Conservation (phyloP, 768 basidiomycete species). For the Naganishia antarctica region DNA sequence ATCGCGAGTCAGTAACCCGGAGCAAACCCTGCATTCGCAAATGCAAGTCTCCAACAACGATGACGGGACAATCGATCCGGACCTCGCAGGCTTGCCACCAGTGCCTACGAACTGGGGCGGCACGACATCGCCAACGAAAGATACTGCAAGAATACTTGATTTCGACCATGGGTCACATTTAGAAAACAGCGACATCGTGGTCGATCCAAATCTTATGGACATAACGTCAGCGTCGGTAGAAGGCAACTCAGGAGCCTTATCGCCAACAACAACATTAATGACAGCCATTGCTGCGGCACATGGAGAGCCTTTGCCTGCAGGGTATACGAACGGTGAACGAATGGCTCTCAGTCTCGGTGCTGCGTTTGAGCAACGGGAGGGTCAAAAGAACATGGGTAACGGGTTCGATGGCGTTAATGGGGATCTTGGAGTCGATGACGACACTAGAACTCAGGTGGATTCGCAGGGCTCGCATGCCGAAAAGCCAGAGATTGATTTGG, state of each 20-base stretch:
- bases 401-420: conserved; percentile 8
- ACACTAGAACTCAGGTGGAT: conserved; percentile 8
- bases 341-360: conserved; percentile 20
- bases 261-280: conserved; percentile 9
- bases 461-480: background rate
- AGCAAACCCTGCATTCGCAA: background rate
- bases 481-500: conserved; percentile 19
- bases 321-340: conserved; percentile 3
- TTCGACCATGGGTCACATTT: background rate
- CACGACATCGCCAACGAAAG: background rate
- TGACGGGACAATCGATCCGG: conserved; percentile 10
- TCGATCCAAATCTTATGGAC: conserved; percentile 16
- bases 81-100: conserved; percentile 10
- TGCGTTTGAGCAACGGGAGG: conserved; percentile 16
- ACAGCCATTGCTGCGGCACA: conserved; percentile 5
- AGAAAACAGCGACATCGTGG: conserved; percentile 5
- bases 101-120: conserved; percentile 1
- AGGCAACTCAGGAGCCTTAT: background rate
- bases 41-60: background rate
- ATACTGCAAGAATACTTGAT: conserved; percentile 12
- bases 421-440: conserved; percentile 12
- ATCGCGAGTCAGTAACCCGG: background rate
- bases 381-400: conserved; percentile 1
- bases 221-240: background rate
- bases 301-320: background rate